Base-by-base conservation (phyloP, 2,329 filamentous ascomycete species). In the Scedosporium aurantiacum region DNA sequence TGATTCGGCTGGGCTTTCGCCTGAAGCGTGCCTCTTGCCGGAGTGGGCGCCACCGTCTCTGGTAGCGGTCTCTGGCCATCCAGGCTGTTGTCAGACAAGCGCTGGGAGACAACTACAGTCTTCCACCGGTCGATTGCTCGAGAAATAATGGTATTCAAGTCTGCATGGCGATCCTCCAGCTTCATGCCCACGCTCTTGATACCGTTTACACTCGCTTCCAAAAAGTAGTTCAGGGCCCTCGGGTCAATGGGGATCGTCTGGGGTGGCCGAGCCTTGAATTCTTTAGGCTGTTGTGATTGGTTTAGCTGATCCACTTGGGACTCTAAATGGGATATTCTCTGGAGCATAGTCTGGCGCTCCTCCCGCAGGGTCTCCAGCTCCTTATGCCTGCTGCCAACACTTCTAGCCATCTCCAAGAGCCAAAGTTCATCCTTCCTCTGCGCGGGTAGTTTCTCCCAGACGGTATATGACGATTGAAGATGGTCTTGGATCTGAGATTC, bases 401-500 rank as follows among this genome's bases (percentile, higher is more conserved):
- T 77, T n/a, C 84, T 76, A 0, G 84, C 84, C 45, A 87, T 72
- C 68, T 86, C 83, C 41, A 87, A 69, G 4, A 78, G 73, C 84
- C 84, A 87, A 5, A 86, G 76, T 65, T 86, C 82, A 27, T 77
- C 77, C 60, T 82, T 80, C 23, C 82, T 78, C 41, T 82, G 79
- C 2, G 71, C 65, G 0, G 85, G 74, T 27, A 94, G 76, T 1
- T 78, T 77, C 59, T 83, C 83, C 92, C 92, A 97, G 50, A 90
- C 87, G 5, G 82, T 79, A 70, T 86, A 96, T 0, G 90, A 86
- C 14, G 86, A 83, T n/a, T 88, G 82, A 5, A 96, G 72, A 70
- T 97, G 93, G 62, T 88, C 81, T 47, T 82, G 78, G 37, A 92
- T 82, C 66, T 88, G 85, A 59, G 84, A 83, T 64, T 91, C 86